phyloP scores from a whole-genome alignment of 2,329 filamentous ascomycete genomes.

The Colletotrichum liriopes region DNA sequence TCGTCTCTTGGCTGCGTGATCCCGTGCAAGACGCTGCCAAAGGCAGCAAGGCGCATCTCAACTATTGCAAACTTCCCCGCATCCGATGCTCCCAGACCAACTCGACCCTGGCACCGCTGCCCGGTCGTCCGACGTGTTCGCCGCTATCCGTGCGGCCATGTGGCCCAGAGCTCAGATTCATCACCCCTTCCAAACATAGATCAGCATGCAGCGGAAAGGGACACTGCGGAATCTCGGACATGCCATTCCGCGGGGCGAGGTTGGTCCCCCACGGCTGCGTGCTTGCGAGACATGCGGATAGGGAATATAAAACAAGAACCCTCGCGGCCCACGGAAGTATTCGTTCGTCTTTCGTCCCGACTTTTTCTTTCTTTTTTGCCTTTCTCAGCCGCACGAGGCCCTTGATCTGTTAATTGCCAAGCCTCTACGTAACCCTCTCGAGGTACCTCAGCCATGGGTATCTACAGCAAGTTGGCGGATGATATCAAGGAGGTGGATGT shows the following conservation, averaged over 20 bases:
- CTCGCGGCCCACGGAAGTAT: background rate
- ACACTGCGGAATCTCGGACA: background rate
- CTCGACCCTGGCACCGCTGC: background rate
- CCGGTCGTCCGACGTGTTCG: background rate
- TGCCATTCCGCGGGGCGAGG: background rate
- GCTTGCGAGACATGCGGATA: background rate
- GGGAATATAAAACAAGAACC: slow-evolving; percentile 16
- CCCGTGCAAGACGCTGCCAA: background rate
- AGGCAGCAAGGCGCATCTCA: background rate
- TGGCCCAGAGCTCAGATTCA: background rate
- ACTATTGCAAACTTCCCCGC: slow-evolving; percentile 9
- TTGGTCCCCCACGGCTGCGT: background rate
- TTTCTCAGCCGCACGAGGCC: background rate
- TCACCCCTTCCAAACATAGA: background rate
- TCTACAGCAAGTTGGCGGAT: slow-evolving; percentile 47
- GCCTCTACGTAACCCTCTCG: background rate
- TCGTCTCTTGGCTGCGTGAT: background rate
- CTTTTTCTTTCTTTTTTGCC: background rate
- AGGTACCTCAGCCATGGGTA: slow-evolving; percentile 44
- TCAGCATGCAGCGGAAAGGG: background rate
- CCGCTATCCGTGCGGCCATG: slow-evolving; percentile 15
- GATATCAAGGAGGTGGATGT: slow-evolving; percentile 63
- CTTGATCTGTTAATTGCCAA: background rate
- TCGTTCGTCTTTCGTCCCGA: background rate
- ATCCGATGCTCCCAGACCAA: slow-evolving; percentile 13